Base-by-base conservation (phyloP, 2,329 filamentous ascomycete genomes). In the Phaeosphaeria sp. region DNA sequence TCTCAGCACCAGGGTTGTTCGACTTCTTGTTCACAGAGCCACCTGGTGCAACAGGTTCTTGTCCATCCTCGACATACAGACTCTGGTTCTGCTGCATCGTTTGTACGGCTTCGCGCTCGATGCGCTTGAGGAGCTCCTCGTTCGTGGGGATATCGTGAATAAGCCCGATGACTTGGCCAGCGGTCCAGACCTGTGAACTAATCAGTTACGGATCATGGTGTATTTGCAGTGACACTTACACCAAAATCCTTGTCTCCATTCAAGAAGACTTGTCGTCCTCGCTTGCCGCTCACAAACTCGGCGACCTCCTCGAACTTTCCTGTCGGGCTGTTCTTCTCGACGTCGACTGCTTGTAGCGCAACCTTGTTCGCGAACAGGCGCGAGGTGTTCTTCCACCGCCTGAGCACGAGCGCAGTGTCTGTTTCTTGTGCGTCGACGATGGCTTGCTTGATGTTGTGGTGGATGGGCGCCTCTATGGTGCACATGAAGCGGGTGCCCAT, bases 401-500 rank as follows among this genome's bases (percentile, higher is more conserved):
- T 83, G 73, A 99, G 82, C 22, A 99, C 87, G 51, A 99, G 84
- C 65, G 93, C 88, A 0, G 95, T 99, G 77, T 98, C 92, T 21
- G 91, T 93, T 83, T 99, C 95, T 63, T 92, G 85, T 1, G 93
- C 91, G 54, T 87, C 85, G 50, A 97, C 93, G 72, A 99, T 99
- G 66, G 91, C 85, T 77, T 96, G 85, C 85, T 99, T 99, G 82
- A 99, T 92, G 67, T 96, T 96, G 49, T 87, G 77, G 80, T 99
- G 95, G 63, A 99, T 91, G 0, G 95, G 95, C 17, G 93, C 89
- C 79, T 98, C 95, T 45, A 94, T 84, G 0, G 95, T 98, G 81
- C 91, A 94, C 91, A 99, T 96, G 82, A 98, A 99, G 43, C 95
- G 85, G 9, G 95, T 99, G 56, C 95, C 95, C 95, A 99, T 99